Evolutionary conservation across 768 basidiomycete genomes (phyloP).

Genomic region (Termitomyces sp.): DNA sequence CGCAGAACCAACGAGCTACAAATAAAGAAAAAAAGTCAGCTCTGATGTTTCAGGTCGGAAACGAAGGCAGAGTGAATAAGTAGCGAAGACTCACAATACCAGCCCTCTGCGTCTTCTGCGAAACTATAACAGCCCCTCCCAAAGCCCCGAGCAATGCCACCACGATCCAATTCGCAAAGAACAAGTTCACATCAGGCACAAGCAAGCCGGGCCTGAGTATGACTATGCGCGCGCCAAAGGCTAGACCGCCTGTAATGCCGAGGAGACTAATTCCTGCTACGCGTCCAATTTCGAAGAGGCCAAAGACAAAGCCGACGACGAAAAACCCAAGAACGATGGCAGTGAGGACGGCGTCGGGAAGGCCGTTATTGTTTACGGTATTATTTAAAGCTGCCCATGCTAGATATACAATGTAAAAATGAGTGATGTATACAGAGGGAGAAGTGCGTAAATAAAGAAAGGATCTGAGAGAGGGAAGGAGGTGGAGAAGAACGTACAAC

Average conservation of each 20-base stretch:
- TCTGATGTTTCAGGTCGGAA: background rate
- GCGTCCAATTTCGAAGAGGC: constrained; percentile 47
- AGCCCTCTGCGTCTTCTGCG: constrained; percentile 33
- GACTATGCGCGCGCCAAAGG: constrained; percentile 50
- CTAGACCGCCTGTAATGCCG: constrained; percentile 48
- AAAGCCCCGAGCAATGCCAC: constrained; percentile 37
- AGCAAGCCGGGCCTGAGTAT: constrained; percentile 48
- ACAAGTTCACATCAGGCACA: constrained; percentile 25
- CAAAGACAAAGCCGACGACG: constrained; percentile 43
- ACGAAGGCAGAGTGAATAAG: background rate
- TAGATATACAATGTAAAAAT: constrained; percentile 14
- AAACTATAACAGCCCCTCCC: constrained; percentile 36
- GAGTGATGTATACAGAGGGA: background rate
- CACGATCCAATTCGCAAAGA: constrained; percentile 48
- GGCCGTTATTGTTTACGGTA: constrained; percentile 38
- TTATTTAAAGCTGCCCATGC: constrained; percentile 65
- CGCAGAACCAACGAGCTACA: constrained; percentile 44
- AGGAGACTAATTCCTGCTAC: constrained; percentile 40
- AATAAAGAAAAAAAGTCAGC: background rate
- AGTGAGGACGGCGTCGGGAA: constrained; percentile 49
- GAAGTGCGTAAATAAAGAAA: background rate
- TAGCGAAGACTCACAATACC: constrained; percentile 40
- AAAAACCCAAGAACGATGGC: constrained; percentile 46
- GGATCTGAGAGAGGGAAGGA: background rate
- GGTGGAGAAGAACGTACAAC: constrained; percentile 27